Base-by-base conservation (phyloP, 2,329 filamentous ascomycete genomes). In the Xylaria multiplex region DNA sequence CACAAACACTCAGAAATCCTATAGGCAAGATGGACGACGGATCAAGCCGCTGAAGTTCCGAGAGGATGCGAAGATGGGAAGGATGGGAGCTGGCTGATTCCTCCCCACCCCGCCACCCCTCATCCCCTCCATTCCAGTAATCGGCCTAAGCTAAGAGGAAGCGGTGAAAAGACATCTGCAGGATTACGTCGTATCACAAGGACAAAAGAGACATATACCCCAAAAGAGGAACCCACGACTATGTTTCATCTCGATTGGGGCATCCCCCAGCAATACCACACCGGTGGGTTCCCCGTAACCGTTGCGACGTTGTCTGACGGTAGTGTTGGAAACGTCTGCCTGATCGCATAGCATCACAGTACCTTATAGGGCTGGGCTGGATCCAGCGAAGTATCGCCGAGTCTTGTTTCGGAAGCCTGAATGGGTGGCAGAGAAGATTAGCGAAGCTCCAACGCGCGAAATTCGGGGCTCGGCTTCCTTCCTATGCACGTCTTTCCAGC, bases 151-250 rank as follows among this genome's bases (percentile, higher is more conserved):
- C 42, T 11, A 50, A 48, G 35, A 59, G 54, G 50, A 42, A 63
- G 66, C 66, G 66, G 66, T 66, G 63, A 66, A 66, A 59, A 56
- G 42, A 46, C 30, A 22, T 42, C 43, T 64, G 65, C 61, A 67
- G 61, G 52, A 60, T 49, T 13, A 37, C 35, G 56, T 59, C 19
- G 63, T 59, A 52, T 66, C 56, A 43, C 57, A 60, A 63, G 62
- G 56, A 37, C 54, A 53, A 59, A 64, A 66, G 59, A 56, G 37
- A 59, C 62, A 62, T 50, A n/a, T 42, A 16, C 59, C 65, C 61
- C 42, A 56, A 65, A 56, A 48, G 24, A 68, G 66, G 56, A 68
- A 49, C 45, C 49, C 59, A 11, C 45, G 49, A 27, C 35, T 16
- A 57, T 43, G 59, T 57, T 62, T 57, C 49, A 50, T 59, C 66